These are phyloP conservation scores for Termitomyces sp. DNA, from an alignment of 768 basidiomycete species.

Conservation along the genomic window DNA sequence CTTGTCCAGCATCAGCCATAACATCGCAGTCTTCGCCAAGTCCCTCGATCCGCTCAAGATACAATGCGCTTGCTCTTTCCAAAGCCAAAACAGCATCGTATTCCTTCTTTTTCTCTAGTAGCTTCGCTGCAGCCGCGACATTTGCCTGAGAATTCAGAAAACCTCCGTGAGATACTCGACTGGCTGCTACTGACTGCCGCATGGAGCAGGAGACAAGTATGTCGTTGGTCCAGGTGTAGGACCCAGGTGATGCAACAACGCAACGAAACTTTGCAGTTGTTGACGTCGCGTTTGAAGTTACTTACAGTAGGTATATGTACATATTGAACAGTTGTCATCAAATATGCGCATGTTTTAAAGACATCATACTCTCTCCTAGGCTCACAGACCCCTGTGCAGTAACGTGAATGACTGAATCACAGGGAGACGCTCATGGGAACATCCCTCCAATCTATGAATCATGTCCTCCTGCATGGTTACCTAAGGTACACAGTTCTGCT, in stretches of 20 bases:
- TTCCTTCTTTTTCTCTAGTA: slow-evolving; percentile 80
- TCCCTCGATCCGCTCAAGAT: slow-evolving; percentile 64
- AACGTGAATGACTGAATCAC: slow-evolving; percentile 30
- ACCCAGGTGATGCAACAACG: no score
- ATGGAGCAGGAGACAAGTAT: slow-evolving; percentile 26
- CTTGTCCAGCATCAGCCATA: slow-evolving; percentile 75
- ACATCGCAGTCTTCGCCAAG: slow-evolving; percentile 70
- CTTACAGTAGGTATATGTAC: no score
- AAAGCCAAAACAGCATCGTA: slow-evolving; percentile 72
- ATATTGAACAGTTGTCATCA: background rate
- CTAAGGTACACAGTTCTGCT: slow-evolving; percentile 58
- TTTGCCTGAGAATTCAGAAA: slow-evolving; percentile 33
- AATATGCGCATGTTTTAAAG: slow-evolving; percentile 6
- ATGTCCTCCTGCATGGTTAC: slow-evolving; percentile 72
- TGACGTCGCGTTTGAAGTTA: background rate
- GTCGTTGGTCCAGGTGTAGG: no score
- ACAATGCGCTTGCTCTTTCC: slow-evolving; percentile 59
- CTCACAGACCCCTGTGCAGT: slow-evolving; percentile 3
- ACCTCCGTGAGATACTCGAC: slow-evolving; percentile 46
- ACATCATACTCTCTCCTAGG: background rate
- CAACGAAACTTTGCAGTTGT: slow-evolving; percentile 13
- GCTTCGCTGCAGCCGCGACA: slow-evolving; percentile 49
- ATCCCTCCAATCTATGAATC: slow-evolving; percentile 56
- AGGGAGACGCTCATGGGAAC: slow-evolving; percentile 25
- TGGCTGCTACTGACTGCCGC: slow-evolving; percentile 55